Percentiles rank a stretch among this genome's conserved stretches.
phyloP scores from a whole-genome alignment of 257 asterid species.

The Ballota nigra region DNA sequence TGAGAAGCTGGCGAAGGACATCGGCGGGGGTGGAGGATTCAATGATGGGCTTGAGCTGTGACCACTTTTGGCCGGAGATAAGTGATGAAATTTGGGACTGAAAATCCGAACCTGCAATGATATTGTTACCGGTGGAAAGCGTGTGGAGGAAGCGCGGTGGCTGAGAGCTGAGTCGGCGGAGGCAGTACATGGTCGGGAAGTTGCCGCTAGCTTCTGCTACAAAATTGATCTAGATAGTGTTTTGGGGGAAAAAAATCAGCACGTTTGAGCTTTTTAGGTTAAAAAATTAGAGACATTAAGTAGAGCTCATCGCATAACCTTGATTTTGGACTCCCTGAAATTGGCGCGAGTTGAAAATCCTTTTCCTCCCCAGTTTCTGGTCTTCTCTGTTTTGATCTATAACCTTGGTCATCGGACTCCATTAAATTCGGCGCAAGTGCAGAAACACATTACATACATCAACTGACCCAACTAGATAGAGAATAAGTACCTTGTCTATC shows the following conservation, averaged over 20 bases:
- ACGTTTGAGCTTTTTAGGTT: not conserved
- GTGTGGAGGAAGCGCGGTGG: conserved; percentile 26
- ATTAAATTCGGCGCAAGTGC: not conserved
- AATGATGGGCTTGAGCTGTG: conserved; percentile 42
- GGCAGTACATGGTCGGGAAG: conserved; percentile 31
- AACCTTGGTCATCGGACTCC: not conserved
- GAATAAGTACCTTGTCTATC: conserved; percentile 80
- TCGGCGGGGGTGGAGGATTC: conserved; percentile 37
- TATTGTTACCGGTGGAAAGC: conserved; percentile 15
- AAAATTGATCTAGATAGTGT: not conserved
- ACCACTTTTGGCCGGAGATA: conserved; percentile 61
- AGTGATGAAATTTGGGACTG: conserved; percentile 38
- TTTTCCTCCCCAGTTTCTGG: not conserved
- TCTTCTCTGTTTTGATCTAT: not conserved
- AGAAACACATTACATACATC: not conserved
- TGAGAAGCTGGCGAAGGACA: conserved; percentile 48
- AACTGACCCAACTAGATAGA: conserved; percentile 12
- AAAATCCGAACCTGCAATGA: conserved; percentile 26
- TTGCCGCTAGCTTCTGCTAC: not conserved
- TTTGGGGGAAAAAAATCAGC: not conserved
- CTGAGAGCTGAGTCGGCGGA: conserved; percentile 34
- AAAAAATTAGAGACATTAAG: not conserved
- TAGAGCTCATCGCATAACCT: not conserved
- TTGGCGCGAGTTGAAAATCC: not conserved
- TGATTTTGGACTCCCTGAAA: not conserved